These are phyloP conservation scores for Setaria viridis DNA, from an alignment of 202 grass and related monocot species.

Conservation along the genomic window DNA sequence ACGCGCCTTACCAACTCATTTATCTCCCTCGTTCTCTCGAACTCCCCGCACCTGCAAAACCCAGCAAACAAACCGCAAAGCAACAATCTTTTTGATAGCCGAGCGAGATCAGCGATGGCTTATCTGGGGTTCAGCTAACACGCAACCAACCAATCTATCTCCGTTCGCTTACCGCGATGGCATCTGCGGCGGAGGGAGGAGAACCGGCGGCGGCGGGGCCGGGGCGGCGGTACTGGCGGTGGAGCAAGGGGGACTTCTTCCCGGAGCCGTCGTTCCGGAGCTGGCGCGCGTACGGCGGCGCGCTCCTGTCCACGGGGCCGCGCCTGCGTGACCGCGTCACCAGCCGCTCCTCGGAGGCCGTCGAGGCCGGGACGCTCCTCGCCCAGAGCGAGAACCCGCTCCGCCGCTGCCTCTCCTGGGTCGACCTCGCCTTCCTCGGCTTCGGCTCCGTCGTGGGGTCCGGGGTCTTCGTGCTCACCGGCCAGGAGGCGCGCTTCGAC, in stretches of 20 bases:
- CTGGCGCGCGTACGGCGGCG: conserved; percentile 58
- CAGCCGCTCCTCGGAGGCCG: conserved; percentile 57
- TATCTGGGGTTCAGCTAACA: no score
- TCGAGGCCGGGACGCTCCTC: conserved; percentile 54
- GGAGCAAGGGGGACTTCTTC: conserved; percentile 74
- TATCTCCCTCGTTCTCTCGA: background rate
- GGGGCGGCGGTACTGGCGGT: conserved; percentile 62
- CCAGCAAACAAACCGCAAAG: no score
- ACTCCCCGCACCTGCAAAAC: background rate
- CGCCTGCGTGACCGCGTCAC: conserved; percentile 55
- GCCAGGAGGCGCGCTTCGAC: conserved; percentile 71
- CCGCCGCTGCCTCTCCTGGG: conserved; percentile 64
- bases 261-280: conserved; percentile 66
- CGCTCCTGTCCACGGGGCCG: conserved; percentile 48
- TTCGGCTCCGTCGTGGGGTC: conserved; percentile 78
- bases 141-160: no score
- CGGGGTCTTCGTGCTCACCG: conserved; percentile 74
- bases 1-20: background rate
- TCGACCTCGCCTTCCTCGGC: conserved; percentile 70
- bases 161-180: background rate
- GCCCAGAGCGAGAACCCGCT: conserved; percentile 66
- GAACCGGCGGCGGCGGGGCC: background rate
- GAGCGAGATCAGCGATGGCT: no score
- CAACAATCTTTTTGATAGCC: no score
- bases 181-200: background rate